Evolutionary conservation across 805 yeast genomes (phyloP).

Genomic region (Pichia manshurica): DNA sequence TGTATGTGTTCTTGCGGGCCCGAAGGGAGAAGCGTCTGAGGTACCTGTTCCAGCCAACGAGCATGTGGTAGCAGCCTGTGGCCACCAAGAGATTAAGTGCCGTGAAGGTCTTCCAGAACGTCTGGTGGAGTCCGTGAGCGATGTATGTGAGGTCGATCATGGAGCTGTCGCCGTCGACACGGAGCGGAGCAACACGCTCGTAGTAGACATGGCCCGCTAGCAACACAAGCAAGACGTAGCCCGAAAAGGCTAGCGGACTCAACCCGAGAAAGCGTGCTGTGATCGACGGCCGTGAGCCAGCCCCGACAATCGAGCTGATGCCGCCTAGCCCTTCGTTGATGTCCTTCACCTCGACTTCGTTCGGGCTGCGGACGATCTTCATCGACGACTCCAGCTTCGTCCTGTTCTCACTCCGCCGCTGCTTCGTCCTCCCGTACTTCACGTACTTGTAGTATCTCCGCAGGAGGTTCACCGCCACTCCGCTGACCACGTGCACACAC

Average conservation of each 20-base stretch:
- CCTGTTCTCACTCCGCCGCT: conserved; percentile 6
- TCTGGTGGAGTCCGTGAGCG: conserved; percentile 30
- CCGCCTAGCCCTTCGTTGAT: conserved; percentile 61
- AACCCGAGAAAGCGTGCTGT: conserved; percentile 41
- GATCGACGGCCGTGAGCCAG: conserved; percentile 45
- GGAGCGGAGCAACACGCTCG: conserved; percentile 45
- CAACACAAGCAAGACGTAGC: conserved; percentile 46
- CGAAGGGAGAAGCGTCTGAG: conserved; percentile 33
- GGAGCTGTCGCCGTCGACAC: conserved; percentile 60
- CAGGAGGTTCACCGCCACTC: conserved; percentile 40
- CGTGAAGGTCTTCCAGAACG: conserved; percentile 6
- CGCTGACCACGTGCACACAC: conserved; percentile 47
- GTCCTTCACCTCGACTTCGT: conserved; percentile 23
- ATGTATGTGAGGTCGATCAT: conserved; percentile 49
- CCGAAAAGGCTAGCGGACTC: conserved; percentile 56
- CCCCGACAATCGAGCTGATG: conserved; percentile 46
- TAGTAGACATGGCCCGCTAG: conserved; percentile 42
- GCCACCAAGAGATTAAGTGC: conserved; percentile 34
- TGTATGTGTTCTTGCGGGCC: conserved; percentile 42
- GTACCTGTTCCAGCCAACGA: conserved; percentile 49
- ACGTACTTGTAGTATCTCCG: conserved; percentile 29
- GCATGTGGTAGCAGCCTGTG: conserved; percentile 45
- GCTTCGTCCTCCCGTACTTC: conserved; percentile 20
- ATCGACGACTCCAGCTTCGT: conserved; percentile 7
- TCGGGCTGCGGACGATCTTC: conserved; percentile 9